Conservation (phyloP, 176 grass and related monocot species). For the Musa acuminata region DNA sequence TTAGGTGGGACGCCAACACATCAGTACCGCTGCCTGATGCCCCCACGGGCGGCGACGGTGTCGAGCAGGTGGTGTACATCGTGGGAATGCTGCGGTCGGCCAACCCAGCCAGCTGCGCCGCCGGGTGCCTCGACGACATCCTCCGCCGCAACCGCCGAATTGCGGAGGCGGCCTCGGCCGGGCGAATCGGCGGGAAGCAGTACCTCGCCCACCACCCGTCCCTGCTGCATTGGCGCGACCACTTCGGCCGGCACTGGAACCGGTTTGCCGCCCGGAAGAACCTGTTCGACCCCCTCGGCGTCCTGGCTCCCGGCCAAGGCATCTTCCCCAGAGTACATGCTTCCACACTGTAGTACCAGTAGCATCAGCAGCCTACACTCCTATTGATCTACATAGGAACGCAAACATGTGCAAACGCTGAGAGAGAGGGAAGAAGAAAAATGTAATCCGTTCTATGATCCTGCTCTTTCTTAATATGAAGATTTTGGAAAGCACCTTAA, state of each 20-base stretch:
- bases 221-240: slow-evolving; percentile 38
- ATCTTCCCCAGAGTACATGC: slow-evolving; percentile 33
- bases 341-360: background rate
- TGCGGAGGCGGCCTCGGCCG: slow-evolving; percentile 27
- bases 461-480: background rate
- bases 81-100: slow-evolving; percentile 65
- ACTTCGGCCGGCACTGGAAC: slow-evolving; percentile 56
- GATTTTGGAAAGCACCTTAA: background rate
- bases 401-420: background rate
- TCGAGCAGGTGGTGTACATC: slow-evolving; percentile 41
- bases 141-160: slow-evolving; percentile 45
- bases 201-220: slow-evolving; percentile 65
- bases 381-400: background rate
- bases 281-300: slow-evolving; percentile 38
- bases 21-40: slow-evolving; percentile 46
- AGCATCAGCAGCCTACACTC: background rate
- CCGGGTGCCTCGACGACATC: slow-evolving; percentile 38
- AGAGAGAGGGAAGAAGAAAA: background rate
- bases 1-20: slow-evolving; percentile 71
- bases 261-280: slow-evolving; percentile 41
- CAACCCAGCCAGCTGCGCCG: slow-evolving; percentile 40
- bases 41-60: background rate
- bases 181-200: slow-evolving; percentile 50
- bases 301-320: slow-evolving; percentile 67
- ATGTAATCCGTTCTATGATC: background rate